Conservation (phyloP, 2,329 filamentous ascomycete genomes). For the Emericellopsis cladophorae region DNA sequence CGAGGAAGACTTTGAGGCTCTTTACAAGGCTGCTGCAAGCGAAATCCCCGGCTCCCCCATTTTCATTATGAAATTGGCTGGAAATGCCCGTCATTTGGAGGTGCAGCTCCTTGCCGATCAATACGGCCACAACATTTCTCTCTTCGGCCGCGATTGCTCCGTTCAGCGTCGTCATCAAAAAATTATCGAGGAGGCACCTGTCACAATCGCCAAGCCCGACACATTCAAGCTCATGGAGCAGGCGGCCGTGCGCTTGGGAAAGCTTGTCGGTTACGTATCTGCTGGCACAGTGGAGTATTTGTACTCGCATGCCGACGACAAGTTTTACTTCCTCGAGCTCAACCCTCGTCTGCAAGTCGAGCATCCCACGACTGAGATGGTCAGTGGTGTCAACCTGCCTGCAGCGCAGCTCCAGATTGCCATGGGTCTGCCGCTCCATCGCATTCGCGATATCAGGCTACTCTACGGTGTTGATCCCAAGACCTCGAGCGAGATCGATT, state of each 20-base stretch:
- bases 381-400: slow-evolving; percentile 91
- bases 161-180: slow-evolving; percentile 98
- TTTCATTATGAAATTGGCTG: slow-evolving; percentile 99
- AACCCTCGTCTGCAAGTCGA: slow-evolving; percentile 99
- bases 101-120: slow-evolving; percentile 96
- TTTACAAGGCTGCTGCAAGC: slow-evolving; percentile 92
- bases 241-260: slow-evolving; percentile 85
- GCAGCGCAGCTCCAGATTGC: slow-evolving; percentile 97
- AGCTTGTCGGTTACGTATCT: slow-evolving; percentile 93
- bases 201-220: slow-evolving; percentile 79
- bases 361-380: slow-evolving; percentile 99
- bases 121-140: slow-evolving; percentile 98
- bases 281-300: slow-evolving; percentile 98
- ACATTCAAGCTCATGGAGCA: slow-evolving; percentile 97
- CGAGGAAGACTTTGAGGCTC: slow-evolving; percentile 70
- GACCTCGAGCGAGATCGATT: slow-evolving; percentile 79
- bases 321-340: slow-evolving; percentile 98
- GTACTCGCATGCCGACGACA: slow-evolving; percentile 94
- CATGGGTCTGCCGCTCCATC: slow-evolving; percentile 93
- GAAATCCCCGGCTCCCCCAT: slow-evolving; percentile 98
- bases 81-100: slow-evolving; percentile 91
- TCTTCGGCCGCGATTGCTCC: slow-evolving; percentile 97
- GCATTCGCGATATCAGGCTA: slow-evolving; percentile 90
- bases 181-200: slow-evolving; percentile 97
- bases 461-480: slow-evolving; percentile 93